phyloP scores from a whole-genome alignment of 2,329 filamentous ascomycete species.

The Fusarium nurragi region DNA sequence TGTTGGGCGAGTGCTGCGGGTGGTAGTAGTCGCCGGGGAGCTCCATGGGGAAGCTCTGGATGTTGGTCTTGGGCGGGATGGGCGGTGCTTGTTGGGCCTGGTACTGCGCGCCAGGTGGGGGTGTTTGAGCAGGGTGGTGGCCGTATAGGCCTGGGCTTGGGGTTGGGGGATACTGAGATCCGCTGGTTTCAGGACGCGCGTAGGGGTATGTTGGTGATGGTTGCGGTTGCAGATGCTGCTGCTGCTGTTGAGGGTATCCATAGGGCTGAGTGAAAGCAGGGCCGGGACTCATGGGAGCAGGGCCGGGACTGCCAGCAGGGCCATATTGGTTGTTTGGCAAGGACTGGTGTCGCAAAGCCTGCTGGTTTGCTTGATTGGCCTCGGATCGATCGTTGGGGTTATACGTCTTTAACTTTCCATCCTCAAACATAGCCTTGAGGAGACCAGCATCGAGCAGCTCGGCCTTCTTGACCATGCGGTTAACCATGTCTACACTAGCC shows the following conservation, averaged over 20 bases:
- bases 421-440: slow-evolving; percentile 73
- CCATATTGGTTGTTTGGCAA: neutral
- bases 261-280: slow-evolving; percentile 41
- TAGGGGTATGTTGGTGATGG: slow-evolving; percentile 42
- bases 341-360: slow-evolving; percentile 53
- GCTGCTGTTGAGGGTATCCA: slow-evolving; percentile 22
- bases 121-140: slow-evolving; percentile 32
- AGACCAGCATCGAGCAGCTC: slow-evolving; percentile 73
- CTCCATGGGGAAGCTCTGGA: slow-evolving; percentile 50
- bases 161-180: slow-evolving; percentile 33
- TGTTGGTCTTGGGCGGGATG: slow-evolving; percentile 37
- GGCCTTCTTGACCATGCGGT: slow-evolving; percentile 75
- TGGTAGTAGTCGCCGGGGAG: slow-evolving; percentile 62
- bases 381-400: slow-evolving; percentile 62
- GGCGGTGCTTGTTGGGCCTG: slow-evolving; percentile 39
- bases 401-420: slow-evolving; percentile 69
- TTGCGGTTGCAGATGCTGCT: slow-evolving; percentile 33
- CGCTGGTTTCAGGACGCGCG: slow-evolving; percentile 20
- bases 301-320: neutral
- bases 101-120: slow-evolving; percentile 28
- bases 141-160: slow-evolving; percentile 36
- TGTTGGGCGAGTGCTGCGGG: slow-evolving; percentile 49
- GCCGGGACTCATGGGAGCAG: slow-evolving; percentile 19
- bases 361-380: slow-evolving; percentile 28
- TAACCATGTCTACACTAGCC: slow-evolving; percentile 73